These are phyloP conservation scores for Leishmania lainsoni DNA, from an alignment of 208 protist species.

Conservation along the genomic window DNA sequence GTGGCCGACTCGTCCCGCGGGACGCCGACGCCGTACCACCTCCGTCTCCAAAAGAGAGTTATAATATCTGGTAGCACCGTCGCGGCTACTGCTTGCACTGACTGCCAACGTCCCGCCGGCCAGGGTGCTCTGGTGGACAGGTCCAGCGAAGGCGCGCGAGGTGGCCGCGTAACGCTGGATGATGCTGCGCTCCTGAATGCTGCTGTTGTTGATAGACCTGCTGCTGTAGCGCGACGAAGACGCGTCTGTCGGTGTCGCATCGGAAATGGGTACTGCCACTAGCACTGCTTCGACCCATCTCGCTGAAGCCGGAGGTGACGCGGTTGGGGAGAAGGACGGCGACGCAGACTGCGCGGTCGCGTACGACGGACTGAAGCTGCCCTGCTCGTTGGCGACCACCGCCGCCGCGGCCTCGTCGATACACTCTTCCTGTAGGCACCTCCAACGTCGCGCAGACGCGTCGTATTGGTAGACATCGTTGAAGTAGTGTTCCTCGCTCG, in stretches of 20 bases:
- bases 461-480: slow-evolving; percentile 54
- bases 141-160: background rate
- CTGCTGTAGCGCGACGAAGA: slow-evolving; percentile 2
- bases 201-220: background rate
- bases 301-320: background rate
- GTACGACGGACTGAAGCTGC: slow-evolving; percentile 8
- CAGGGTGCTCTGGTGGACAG: background rate
- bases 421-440: slow-evolving; percentile 8
- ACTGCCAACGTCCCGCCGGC: background rate
- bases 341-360: slow-evolving; percentile 2
- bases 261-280: background rate
- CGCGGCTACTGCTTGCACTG: background rate
- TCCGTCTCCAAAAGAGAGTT: background rate
- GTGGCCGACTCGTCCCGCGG: slow-evolving; percentile 43
- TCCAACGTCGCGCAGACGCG: slow-evolving; percentile 28
- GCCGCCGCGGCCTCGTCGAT: background rate
- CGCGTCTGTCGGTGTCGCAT: background rate
- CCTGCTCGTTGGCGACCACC: background rate
- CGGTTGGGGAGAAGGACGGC: background rate
- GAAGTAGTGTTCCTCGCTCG: slow-evolving; percentile 32
- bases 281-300: background rate
- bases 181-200: background rate
- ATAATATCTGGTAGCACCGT: background rate
- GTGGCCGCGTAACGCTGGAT: background rate
- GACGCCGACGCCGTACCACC: slow-evolving; percentile 5